Evolutionary conservation across 2,329 filamentous ascomycete species (phyloP).

Genomic region (Penicillium sp.): DNA sequence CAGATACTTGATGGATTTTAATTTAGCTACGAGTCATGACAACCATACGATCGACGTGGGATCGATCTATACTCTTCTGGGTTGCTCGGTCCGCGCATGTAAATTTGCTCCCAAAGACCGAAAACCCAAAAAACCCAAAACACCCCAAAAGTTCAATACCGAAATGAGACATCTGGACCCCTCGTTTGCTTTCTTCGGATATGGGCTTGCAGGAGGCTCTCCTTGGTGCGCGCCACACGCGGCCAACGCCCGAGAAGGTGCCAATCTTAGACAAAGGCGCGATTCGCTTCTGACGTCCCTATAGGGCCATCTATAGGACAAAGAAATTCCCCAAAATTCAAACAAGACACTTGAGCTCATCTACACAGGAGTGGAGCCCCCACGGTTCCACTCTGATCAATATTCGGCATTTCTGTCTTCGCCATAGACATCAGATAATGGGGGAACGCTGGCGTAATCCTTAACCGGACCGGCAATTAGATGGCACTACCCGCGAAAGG

Average conservation of each 20-base stretch:
- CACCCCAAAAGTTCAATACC: not conserved
- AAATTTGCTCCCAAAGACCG: slow-evolving; percentile 2
- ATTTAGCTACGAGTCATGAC: slow-evolving; percentile 14
- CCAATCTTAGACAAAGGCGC: not conserved
- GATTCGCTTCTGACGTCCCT: not conserved
- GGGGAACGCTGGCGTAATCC: slow-evolving; percentile 3
- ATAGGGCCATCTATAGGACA: not conserved
- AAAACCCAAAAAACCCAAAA: not conserved
- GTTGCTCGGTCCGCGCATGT: slow-evolving; percentile 9
- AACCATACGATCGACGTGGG: slow-evolving; percentile 24
- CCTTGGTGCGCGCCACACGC: slow-evolving; percentile 5
- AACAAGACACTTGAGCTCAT: not conserved
- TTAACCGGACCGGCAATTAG: slow-evolving; percentile 12
- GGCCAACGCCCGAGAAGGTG: not conserved
- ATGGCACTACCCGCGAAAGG: slow-evolving; percentile 8
- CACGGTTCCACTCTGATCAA: slow-evolving; percentile 9
- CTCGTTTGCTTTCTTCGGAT: slow-evolving; percentile 6
- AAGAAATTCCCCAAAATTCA: not conserved
- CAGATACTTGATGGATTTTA: slow-evolving; percentile 5
- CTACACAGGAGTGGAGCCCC: not conserved
- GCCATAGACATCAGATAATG: not conserved
- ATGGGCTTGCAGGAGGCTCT: slow-evolving; percentile 10
- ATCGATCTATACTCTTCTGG: slow-evolving; percentile 24
- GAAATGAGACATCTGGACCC: not conserved
- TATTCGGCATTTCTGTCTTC: slow-evolving; percentile 8